Base-by-base conservation (phyloP, 441 rosid species). In the Flueggea neowawraea region DNA sequence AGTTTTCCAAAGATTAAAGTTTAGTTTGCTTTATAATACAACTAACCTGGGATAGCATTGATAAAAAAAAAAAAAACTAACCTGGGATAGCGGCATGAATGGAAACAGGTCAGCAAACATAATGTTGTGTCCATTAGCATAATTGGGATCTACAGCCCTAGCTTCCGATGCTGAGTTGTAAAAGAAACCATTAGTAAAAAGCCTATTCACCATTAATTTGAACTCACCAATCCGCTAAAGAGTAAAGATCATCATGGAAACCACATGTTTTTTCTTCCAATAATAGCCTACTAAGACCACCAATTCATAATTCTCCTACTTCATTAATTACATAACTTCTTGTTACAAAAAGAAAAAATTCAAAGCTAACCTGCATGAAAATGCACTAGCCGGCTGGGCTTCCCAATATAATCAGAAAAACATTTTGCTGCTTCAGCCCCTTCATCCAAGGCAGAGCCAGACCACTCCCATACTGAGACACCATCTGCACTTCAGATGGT, bases 401-500 rank as follows among this genome's bases (percentile, higher is more conserved):
- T 90, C 51, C 96, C 91, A 44, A 90, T 55, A 69, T 77, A 92
- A 53, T 78, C 69, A 4, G 90, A 80, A 69, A 90, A 85, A 96
- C 97, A 92, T 55, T 69, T 66, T 49, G 94, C 85, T 43, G 97
- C 96, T 77, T 84, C 88, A 16, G 75, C 82, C 57, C 96, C 98
- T 76, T 93, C 97, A 75, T 88, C 98, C 61, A 85, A 64, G 3
- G 98, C 95, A 6, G 96, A 81, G 64, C 98, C 98, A 44, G 85
- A 85, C 97, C 97, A 93, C 68, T 90, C 97, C 98, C 97, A 90
- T 4, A 90, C 81, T 0, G 97, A 86, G 80, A 93, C 78, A 70
- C 85, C 84, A 62, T 80, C 72, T 10, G 84, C 58, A 76, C 68
- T 59, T 67, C 65, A 1, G n/a, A 50, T 2, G 88, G 88, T 71